Conservation (phyloP, 208 protist species). For the Wallacemonas rigidus region DNA sequence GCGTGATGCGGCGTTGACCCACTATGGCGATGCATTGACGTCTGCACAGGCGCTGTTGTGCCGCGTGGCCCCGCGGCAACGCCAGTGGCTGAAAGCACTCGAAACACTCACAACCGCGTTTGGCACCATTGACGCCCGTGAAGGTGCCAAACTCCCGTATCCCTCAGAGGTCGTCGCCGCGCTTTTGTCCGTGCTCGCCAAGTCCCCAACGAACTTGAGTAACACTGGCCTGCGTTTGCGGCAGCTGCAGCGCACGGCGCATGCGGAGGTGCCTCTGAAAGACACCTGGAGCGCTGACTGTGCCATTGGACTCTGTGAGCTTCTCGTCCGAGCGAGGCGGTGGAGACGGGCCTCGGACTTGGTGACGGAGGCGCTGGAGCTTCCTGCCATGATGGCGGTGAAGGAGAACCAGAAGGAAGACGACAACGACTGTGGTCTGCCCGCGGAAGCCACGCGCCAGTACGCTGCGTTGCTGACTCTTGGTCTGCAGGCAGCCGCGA, state of each 20-base stretch:
- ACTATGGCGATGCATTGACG: slow-evolving; percentile 2
- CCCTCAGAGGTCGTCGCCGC: slow-evolving; percentile 35
- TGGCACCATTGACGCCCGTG: slow-evolving; percentile 23
- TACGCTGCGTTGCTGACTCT: slow-evolving; percentile 44
- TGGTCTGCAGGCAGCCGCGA: slow-evolving; percentile 67
- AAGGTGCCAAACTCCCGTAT: slow-evolving; percentile 17
- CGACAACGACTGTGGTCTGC: too few species aligned
- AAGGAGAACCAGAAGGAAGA: neutral
- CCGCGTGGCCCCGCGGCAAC: slow-evolving; percentile 44
- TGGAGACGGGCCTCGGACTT: slow-evolving; percentile 61
- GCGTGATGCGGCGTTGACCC: neutral
- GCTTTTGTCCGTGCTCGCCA: slow-evolving; percentile 42
- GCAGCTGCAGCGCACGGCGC: slow-evolving; percentile 22
- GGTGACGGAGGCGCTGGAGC: slow-evolving; percentile 38
- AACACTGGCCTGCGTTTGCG: slow-evolving; percentile 68
- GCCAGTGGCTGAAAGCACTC: slow-evolving; percentile 56
- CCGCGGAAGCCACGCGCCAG: slow-evolving; percentile 3
- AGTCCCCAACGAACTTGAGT: slow-evolving; percentile 62
- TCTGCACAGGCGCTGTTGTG: slow-evolving; percentile 35
- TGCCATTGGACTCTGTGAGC: slow-evolving; percentile 41
- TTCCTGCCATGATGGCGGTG: slow-evolving; percentile 25
- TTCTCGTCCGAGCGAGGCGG: slow-evolving; percentile 63
- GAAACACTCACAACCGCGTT: slow-evolving; percentile 29
- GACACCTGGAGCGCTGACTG: slow-evolving; percentile 40
- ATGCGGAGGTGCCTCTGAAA: neutral